Evolutionary conservation across 2,329 filamentous ascomycete species (phyloP).

Genomic region (Corniculantispora saksenae): DNA sequence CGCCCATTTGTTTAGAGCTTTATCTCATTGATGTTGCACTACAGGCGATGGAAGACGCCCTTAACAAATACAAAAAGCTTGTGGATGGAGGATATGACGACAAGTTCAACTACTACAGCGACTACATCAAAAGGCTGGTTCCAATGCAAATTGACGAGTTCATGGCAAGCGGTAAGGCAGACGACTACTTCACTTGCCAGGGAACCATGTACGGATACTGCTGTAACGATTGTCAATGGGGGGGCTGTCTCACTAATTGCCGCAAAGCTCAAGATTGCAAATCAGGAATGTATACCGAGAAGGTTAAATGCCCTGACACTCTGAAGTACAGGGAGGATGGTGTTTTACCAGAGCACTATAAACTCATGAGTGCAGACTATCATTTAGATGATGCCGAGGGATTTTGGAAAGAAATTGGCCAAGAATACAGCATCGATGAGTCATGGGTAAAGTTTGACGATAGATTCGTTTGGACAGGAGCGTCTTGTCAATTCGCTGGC

Average conservation of each 20-base stretch:
- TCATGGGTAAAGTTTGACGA: conserved; percentile 20
- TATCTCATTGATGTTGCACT: too few relatives aligned
- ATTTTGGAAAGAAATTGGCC: conserved; percentile 23
- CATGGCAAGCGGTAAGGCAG: conserved; percentile 15
- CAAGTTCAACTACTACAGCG: conserved; percentile 16
- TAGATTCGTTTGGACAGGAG: neutral
- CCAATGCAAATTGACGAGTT: conserved; percentile 20
- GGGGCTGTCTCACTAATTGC: neutral
- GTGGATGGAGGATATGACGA: conserved; percentile 16
- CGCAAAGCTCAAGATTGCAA: neutral
- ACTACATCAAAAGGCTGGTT: neutral
- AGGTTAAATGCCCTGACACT: neutral
- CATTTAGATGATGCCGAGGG: conserved; percentile 22
- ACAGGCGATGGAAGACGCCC: conserved; percentile 22
- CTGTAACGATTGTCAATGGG: conserved; percentile 10
- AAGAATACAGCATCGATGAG: conserved; percentile 20
- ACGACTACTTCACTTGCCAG: conserved; percentile 22
- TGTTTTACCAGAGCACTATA: neutral
- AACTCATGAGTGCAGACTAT: neutral
- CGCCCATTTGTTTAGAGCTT: too few relatives aligned
- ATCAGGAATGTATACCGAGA: neutral
- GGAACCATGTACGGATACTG: conserved; percentile 2
- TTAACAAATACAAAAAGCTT: conserved; percentile 15
- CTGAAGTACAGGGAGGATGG: neutral
- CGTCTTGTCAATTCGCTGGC: conserved; percentile 20